These are phyloP conservation scores for Selaginella moellendorffii DNA, from an alignment of 75 land plant species.

Conservation along the genomic window DNA sequence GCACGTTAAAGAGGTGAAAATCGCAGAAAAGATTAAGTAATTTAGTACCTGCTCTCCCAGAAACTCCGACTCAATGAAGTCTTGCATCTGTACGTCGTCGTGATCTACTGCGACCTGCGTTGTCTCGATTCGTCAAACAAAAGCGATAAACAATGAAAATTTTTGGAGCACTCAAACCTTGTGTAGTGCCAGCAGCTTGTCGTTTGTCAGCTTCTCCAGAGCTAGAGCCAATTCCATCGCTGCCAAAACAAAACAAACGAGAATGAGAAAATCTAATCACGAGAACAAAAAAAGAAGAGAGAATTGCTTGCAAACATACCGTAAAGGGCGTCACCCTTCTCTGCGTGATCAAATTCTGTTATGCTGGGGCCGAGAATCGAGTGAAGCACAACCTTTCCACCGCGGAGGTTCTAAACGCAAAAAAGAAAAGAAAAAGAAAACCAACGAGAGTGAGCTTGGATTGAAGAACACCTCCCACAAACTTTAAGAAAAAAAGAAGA, in stretches of 20 bases:
- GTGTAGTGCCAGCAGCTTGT: slow-evolving; percentile 67
- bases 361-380: slow-evolving; percentile 49
- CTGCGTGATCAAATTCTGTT: slow-evolving; percentile 60
- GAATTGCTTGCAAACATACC: slow-evolving; percentile 25
- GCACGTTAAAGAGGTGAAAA: background rate
- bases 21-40: background rate
- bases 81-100: slow-evolving; percentile 22
- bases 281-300: background rate
- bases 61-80: slow-evolving; percentile 75
- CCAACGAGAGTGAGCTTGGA: background rate
- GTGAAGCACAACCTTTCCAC: slow-evolving; percentile 63
- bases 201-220: slow-evolving; percentile 75
- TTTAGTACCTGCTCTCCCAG: slow-evolving; percentile 50
- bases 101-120: slow-evolving; percentile 19
- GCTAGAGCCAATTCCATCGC: slow-evolving; percentile 92
- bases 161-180: slow-evolving; percentile 22
- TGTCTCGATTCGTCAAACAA: background rate
- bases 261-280: background rate
- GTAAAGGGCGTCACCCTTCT: slow-evolving; percentile 85
- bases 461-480: background rate
- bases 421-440: background rate
- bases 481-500: background rate
- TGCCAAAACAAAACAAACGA: slow-evolving; percentile 15
- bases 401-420: slow-evolving; percentile 48
- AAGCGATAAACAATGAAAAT: background rate